These are phyloP conservation scores for Solanum hybrid DNA, from an alignment of 305 asterid genomes.

Conservation along the genomic window DNA sequence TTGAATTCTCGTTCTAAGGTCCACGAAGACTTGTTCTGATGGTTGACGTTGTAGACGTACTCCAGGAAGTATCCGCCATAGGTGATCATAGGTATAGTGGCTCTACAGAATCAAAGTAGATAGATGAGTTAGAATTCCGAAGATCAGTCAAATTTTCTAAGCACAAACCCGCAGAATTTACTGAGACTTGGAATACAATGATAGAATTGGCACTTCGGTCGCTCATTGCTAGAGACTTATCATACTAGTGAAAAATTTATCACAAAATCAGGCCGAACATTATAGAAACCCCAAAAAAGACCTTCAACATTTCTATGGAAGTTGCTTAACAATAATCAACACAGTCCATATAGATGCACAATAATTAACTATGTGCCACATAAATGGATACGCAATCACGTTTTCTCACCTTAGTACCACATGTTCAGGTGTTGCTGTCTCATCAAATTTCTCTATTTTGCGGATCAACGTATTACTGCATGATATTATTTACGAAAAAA, in stretches of 20 bases:
- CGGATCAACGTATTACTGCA: conserved; percentile 67
- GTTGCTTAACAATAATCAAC: neutral
- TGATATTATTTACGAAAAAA: neutral
- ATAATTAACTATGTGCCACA: neutral
- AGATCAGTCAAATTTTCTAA: neutral
- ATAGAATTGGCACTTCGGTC: neutral
- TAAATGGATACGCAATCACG: neutral
- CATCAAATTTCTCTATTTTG: conserved; percentile 44
- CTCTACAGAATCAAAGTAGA: conserved; percentile 31
- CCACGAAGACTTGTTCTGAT: conserved; percentile 69
- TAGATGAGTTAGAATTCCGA: neutral
- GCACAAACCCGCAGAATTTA: neutral
- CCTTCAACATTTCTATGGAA: neutral
- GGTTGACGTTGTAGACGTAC: conserved; percentile 49
- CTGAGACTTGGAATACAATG: neutral
- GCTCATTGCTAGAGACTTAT: neutral
- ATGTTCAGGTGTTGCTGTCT: conserved; percentile 41
- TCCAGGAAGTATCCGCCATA: conserved; percentile 64
- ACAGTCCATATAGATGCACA: neutral
- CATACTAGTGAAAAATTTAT: neutral
- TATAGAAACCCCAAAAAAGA: neutral
- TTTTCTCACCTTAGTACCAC: conserved; percentile 47
- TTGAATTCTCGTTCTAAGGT: conserved; percentile 63
- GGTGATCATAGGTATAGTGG: conserved; percentile 58
- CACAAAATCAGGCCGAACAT: neutral